Conservation (phyloP, 2,329 filamentous ascomycete species). For the Diaporthe aspalathi region DNA sequence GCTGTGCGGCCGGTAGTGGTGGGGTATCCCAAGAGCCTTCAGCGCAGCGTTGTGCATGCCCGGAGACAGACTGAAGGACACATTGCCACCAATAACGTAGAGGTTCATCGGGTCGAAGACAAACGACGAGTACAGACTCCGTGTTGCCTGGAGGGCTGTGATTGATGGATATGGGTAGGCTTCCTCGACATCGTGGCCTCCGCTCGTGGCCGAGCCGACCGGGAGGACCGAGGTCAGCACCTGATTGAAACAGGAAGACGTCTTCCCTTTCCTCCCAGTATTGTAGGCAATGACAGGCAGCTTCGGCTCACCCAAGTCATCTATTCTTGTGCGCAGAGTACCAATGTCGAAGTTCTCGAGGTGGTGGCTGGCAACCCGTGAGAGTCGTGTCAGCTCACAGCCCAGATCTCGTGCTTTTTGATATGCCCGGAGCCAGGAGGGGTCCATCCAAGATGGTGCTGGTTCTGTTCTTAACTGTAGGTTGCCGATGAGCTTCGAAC, state of each 20-base stretch:
- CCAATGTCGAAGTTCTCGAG: slow-evolving; percentile 73
- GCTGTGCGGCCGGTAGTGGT: slow-evolving; percentile 74
- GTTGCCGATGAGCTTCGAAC: slow-evolving; percentile 71
- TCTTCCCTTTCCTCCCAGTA: slow-evolving; percentile 70
- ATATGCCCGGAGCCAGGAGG: slow-evolving; percentile 67
- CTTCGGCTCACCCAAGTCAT: slow-evolving; percentile 53
- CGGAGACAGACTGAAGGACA: slow-evolving; percentile 79
- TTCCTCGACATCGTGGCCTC: slow-evolving; percentile 38
- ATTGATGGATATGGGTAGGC: slow-evolving; percentile 54
- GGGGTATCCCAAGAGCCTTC: slow-evolving; percentile 74
- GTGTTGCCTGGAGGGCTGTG: slow-evolving; percentile 72
- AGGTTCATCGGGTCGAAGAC: slow-evolving; percentile 77
- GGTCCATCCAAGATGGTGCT: slow-evolving; percentile 65
- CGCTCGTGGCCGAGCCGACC: slow-evolving; percentile 43
- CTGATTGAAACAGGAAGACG: slow-evolving; percentile 75
- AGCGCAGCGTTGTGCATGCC: slow-evolving; percentile 82
- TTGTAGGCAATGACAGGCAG: slow-evolving; percentile 74
- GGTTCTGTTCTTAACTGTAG: slow-evolving; percentile 56
- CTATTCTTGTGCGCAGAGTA: slow-evolving; percentile 63
- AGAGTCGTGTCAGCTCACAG: slow-evolving; percentile 72
- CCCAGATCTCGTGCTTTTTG: slow-evolving; percentile 66
- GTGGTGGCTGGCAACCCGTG: slow-evolving; percentile 65
- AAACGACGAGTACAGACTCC: slow-evolving; percentile 74
- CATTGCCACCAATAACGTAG: slow-evolving; percentile 79
- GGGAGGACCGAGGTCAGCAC: slow-evolving; percentile 71